Evolutionary conservation across 805 yeast genomes (phyloP), one percentile per base, ranked within the genome.

Genomic region (Suhomyces prunicola): DNA sequence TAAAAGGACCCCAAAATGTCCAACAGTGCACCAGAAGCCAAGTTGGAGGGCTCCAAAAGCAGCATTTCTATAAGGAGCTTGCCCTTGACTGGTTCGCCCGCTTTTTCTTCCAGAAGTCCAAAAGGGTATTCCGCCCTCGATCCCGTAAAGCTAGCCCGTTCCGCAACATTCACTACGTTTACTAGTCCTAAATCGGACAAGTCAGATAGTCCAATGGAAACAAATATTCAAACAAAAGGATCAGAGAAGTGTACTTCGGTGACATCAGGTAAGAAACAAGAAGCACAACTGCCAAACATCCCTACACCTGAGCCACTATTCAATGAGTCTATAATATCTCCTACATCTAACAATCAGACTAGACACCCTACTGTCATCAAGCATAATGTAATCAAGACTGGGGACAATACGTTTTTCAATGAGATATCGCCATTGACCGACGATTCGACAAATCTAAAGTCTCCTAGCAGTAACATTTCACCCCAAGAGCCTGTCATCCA

Each of bases 291-390:
- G 42, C 36, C 36, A 13, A 33, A 5, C 3, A 13, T 6, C 13
- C 36, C 12, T 33, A 33, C 36, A 33, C 36, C 36, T n/a, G 36
- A 33, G 15, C 36, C 36, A 33, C 36, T 33, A n/a, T 60, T 62
- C 44, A 61, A 61, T 51, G 62, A 44, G 17, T 58, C 64, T 4
- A 39, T 59, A 27, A 19, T 60, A 5, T 54, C 62, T 15, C 54
- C 58, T 15, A n/a, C n/a, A 8, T 36, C 12, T 22, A 19, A 26
- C n/a, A 26, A 27, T 22, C 36, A 33, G 10, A 6, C 46, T 5
- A 49, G 52, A 23, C 48, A 45, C 46, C 52, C 48, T 2, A 50
- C 48, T 2, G 45, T 36, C 17, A 36, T 45, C 27, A 31, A 33
- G 10, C 48, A 44, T 31, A 19, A 40, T 15, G 26, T 26, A 26